A percentile compares a stretch with the other conserved stretches of the same genome.
These are phyloP conservation scores for Apophysomyces sp. DNA, from an alignment of 371 early-diverging fungal genomes.

Conservation along the genomic window DNA sequence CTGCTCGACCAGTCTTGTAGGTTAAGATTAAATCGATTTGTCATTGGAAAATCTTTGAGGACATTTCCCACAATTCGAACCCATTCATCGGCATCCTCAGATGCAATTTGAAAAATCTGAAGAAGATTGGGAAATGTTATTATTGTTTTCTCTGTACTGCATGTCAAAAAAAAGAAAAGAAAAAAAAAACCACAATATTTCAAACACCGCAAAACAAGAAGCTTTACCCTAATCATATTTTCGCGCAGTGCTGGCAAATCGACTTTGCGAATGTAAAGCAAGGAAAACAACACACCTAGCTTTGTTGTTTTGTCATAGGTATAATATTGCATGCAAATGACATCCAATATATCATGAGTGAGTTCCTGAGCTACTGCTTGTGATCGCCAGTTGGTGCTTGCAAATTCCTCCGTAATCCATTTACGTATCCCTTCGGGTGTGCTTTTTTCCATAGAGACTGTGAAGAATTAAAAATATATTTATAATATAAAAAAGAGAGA, in stretches of 20 bases:
- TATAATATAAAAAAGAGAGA: constrained; percentile 10
- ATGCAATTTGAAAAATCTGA: constrained; percentile 3
- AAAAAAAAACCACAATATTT: neutral
- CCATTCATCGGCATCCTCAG: constrained; percentile 13
- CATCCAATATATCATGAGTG: constrained; percentile 27
- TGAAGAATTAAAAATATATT: constrained; percentile 8
- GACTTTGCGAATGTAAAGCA: constrained; percentile 16
- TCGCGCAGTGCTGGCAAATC: constrained; percentile 5
- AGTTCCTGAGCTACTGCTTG: constrained; percentile 29
- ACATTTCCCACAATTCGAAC: constrained; percentile 4
- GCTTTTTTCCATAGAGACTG: constrained; percentile 25
- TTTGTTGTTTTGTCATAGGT: constrained; percentile 19
- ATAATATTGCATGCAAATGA: constrained; percentile 14
- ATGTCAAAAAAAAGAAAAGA: neutral
- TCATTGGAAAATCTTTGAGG: constrained; percentile 2
- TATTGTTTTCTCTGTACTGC: neutral
- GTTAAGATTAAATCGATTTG: constrained; percentile 2
- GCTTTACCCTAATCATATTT: constrained; percentile 13
- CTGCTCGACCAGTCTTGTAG: constrained; percentile 7
- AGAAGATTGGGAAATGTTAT: neutral
- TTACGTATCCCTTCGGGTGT: constrained; percentile 25
- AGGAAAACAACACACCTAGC: constrained; percentile 14
- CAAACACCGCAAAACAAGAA: constrained; percentile 2
- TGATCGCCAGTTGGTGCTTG: constrained; percentile 28
- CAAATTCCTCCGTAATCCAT: constrained; percentile 27